Conservation (phyloP, 2,329 filamentous ascomycete species). For the Amauroascus niger region DNA sequence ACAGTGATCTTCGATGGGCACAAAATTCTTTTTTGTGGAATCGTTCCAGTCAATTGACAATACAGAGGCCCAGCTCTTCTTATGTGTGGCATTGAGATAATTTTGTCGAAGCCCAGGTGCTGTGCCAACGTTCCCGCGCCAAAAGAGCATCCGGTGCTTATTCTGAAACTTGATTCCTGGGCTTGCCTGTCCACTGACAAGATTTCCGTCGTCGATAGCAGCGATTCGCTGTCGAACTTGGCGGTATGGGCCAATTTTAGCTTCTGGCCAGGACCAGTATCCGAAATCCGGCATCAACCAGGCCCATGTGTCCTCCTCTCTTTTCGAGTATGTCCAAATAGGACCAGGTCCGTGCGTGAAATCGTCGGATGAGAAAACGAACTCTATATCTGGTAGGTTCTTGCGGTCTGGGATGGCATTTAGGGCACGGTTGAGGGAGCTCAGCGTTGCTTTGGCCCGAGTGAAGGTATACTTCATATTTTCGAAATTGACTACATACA, state of each 20-base stretch:
- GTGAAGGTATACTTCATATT: constrained; percentile 29
- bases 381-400: constrained; percentile 42
- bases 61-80: constrained; percentile 42
- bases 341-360: constrained; percentile 28
- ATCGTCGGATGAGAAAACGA: constrained; percentile 42
- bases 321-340: constrained; percentile 39
- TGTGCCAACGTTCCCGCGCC: constrained; percentile 39
- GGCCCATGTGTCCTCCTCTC: constrained; percentile 30
- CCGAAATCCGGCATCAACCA: constrained; percentile 49
- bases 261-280: constrained; percentile 46
- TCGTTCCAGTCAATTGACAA: constrained; percentile 35
- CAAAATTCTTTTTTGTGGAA: constrained; percentile 33
- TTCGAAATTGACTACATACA: constrained; percentile 32
- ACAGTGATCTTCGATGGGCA: constrained; percentile 46
- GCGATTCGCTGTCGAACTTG: constrained; percentile 34
- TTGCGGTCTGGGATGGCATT: constrained; percentile 31
- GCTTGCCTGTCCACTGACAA: constrained; percentile 18
- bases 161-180: constrained; percentile 23
- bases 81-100: constrained; percentile 31
- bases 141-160: constrained; percentile 41
- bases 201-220: constrained; percentile 28
- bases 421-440: constrained; percentile 42
- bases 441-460: constrained; percentile 36
- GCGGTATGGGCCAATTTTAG: constrained; percentile 37
- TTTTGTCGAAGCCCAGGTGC: constrained; percentile 32